These are phyloP conservation scores for Coniochaeta sp. DNA, from an alignment of 2,329 filamentous ascomycete species.

Conservation along the genomic window DNA sequence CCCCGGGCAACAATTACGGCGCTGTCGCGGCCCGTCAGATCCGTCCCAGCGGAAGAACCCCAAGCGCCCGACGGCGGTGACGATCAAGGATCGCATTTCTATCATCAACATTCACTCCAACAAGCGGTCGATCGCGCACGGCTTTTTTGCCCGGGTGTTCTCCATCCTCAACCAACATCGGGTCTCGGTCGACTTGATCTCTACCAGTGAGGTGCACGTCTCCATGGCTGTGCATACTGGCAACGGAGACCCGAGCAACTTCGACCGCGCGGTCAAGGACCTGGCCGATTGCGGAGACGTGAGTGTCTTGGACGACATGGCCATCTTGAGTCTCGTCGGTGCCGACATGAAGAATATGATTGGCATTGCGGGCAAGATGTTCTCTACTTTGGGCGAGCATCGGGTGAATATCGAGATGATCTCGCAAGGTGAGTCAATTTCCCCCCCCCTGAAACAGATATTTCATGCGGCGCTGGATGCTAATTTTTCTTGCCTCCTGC, in stretches of 20 bases:
- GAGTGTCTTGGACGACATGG: constrained; percentile 85
- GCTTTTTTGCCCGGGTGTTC: constrained; percentile 92
- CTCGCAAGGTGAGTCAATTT: constrained; percentile 66
- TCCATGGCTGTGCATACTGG: constrained; percentile 93
- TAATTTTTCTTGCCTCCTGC: constrained; percentile 9
- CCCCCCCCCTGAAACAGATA: not conserved
- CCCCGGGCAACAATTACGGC: constrained; percentile 50
- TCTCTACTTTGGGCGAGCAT: constrained; percentile 86
- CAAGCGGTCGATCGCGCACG: constrained; percentile 90
- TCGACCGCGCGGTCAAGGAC: constrained; percentile 62
- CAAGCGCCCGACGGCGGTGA: constrained; percentile 80
- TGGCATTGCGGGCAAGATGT: constrained; percentile 90
- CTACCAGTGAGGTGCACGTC: constrained; percentile 92
- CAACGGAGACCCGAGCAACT: constrained; percentile 51
- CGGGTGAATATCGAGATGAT: constrained; percentile 99
- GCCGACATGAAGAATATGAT: constrained; percentile 98
- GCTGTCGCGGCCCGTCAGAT: constrained; percentile 28
- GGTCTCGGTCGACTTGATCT: constrained; percentile 92
- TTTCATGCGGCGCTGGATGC: not conserved
- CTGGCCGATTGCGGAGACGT: constrained; percentile 79
- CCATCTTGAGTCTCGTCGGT: constrained; percentile 89
- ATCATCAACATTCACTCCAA: constrained; percentile 98
- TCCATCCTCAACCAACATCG: constrained; percentile 79
- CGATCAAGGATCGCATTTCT: constrained; percentile 93
- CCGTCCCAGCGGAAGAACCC: constrained; percentile 45